Evolutionary conservation across 495 filamentous ascomycete species (phyloP).

Genomic region (Aspergillus kassunensis): DNA sequence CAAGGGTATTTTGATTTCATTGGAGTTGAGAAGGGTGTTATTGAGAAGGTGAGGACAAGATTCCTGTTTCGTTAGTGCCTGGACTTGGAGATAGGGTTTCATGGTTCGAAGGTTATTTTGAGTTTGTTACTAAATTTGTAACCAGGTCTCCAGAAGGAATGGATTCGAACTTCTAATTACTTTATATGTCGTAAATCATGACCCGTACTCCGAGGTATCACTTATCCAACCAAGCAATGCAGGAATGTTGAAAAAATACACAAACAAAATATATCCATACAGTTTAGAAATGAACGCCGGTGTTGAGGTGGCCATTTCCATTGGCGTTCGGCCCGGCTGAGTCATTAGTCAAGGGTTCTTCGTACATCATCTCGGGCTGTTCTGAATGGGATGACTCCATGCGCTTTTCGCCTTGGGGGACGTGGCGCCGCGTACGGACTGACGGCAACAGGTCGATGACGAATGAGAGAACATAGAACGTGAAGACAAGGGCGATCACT

Average conservation of each 20-base stretch:
- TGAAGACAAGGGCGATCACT: conserved; percentile 84
- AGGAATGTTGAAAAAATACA: background rate
- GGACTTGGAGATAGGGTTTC: background rate
- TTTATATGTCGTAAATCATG: conserved; percentile 3
- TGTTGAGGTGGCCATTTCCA: conserved; percentile 15
- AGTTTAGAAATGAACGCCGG: conserved; percentile 14
- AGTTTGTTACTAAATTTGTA: too few species aligned
- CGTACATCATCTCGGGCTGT: conserved; percentile 22
- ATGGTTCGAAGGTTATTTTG: too few species aligned
- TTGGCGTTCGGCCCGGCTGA: conserved; percentile 31
- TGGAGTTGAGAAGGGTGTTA: conserved; percentile 46
- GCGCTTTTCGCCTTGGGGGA: conserved; percentile 44
- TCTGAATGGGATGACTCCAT: conserved; percentile 16
- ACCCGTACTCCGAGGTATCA: background rate
- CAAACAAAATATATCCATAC: background rate
- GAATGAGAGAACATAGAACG: conserved; percentile 84
- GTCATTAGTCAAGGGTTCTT: conserved; percentile 39
- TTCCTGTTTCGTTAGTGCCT: conserved; percentile 14
- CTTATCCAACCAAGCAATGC: background rate
- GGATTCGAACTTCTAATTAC: conserved; percentile 3
- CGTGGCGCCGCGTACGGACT: conserved; percentile 54
- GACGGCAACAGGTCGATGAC: conserved; percentile 84
- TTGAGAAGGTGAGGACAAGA: conserved; percentile 31
- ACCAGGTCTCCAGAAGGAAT: too few species aligned
- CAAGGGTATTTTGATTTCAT: conserved; percentile 55